A percentile compares a stretch with the other conserved stretches of the same genome.
Evolutionary conservation across 2,329 filamentous ascomycete genomes (phyloP).

Genomic region (Didymella pomorum): DNA sequence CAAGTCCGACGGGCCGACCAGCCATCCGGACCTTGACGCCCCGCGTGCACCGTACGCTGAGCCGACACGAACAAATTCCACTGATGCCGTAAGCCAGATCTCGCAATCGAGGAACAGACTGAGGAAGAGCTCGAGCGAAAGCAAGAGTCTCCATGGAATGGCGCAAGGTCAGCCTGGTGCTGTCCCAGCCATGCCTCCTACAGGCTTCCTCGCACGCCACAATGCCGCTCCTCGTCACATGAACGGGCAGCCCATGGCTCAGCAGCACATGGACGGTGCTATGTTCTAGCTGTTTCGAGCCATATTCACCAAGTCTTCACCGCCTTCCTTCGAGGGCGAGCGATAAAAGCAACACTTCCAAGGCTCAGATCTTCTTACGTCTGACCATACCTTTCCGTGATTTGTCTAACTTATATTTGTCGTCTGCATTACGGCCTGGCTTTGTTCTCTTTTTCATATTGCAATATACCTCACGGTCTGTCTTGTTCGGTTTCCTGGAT

Average conservation of each 20-base stretch:
- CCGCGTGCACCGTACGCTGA: constrained; percentile 44
- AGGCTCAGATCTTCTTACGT: neutral
- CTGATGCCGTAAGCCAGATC: constrained; percentile 48
- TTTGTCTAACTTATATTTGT: constrained; percentile 26
- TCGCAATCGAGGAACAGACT: constrained; percentile 51
- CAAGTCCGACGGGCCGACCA: constrained; percentile 47
- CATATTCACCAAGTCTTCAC: neutral
- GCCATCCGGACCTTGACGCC: constrained; percentile 45
- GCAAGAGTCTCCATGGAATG: constrained; percentile 56
- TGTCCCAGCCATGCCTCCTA: constrained; percentile 43
- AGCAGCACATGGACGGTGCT: constrained; percentile 40
- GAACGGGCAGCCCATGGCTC: constrained; percentile 28
- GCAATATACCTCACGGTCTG: constrained; percentile 47
- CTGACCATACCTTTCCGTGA: constrained; percentile 11
- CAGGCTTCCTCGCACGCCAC: constrained; percentile 36
- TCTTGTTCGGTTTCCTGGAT: constrained; percentile 15
- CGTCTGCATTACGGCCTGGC: constrained; percentile 28
- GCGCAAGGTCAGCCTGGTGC: constrained; percentile 41
- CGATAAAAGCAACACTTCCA: constrained; percentile 1
- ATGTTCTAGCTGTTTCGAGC: constrained; percentile 42
- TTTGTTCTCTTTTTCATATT: constrained; percentile 24
- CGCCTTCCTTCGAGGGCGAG: neutral
- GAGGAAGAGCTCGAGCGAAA: constrained; percentile 61
- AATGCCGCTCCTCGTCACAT: constrained; percentile 43
- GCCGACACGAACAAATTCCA: constrained; percentile 53